Base-by-base conservation (phyloP, 2,329 filamentous ascomycete species). In the Thelonectria rubi region DNA sequence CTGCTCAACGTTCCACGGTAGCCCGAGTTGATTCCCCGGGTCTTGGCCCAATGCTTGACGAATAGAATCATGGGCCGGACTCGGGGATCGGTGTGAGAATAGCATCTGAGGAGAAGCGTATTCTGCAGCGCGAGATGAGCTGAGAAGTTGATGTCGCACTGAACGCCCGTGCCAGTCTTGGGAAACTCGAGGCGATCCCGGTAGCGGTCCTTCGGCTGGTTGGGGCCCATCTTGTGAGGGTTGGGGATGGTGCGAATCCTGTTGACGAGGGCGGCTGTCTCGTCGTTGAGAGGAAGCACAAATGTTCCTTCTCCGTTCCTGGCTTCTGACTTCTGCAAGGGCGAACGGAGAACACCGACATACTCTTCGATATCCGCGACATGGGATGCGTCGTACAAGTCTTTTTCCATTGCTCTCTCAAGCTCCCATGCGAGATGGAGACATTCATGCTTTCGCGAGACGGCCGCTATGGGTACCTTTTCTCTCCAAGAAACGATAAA, bases 121-220 rank as follows among this genome's bases (percentile, higher is more conserved):
- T 97, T 97, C 66, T 95, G 90, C 3, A 97, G 81, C 2, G 90
- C 93, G 3, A 97, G 85, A 46, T 91, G 88, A 17, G 93, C 93
- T 1, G 91, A 91, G 74, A 97, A 97, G 76, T 97, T 97, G 81
- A 97, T 92, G 73, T 97, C 93, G 74, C 92, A 95, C 73, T 94
- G 91, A 14, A 94, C 91, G n/a, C 93, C 93, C 26, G 90, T 86
- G 4, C 89, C 89, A 9, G 81, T 80, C 71, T 92, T 92, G 6
- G 91, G 91, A 60, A 94, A 94, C 74, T 95, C 92, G 2, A 96
- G 84, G 21, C 81, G 80, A 69, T 89, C 84, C 60, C 78, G 79
- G 72, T 85, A 86, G 30, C 79, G 80, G 66, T 88, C 82, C 59
- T 80, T 80, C 5, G 84, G 79, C 63, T 84, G 82, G 70, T 84